phyloP scores from a whole-genome alignment of 768 basidiomycete species.

The Naematelia aurantialba region DNA sequence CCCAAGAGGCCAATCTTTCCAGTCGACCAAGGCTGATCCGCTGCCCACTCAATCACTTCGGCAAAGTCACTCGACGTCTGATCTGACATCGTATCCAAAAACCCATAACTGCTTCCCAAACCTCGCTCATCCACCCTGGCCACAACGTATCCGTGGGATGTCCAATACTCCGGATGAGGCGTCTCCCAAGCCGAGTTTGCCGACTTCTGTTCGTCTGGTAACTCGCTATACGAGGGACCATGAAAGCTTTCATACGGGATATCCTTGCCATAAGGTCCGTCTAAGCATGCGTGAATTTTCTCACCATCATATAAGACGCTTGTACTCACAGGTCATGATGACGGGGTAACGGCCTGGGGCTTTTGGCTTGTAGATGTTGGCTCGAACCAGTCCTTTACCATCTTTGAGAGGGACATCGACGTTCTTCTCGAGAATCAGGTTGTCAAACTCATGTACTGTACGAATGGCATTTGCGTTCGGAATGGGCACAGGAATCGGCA shows the following conservation, averaged over 20 bases:
- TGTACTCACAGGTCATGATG: slow-evolving; percentile 19
- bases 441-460: slow-evolving; percentile 5
- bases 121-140: slow-evolving; percentile 43
- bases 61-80: slow-evolving; percentile 38
- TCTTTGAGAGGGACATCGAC: slow-evolving; percentile 30
- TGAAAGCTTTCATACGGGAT: slow-evolving; percentile 21
- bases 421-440: slow-evolving; percentile 22
- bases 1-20: slow-evolving; percentile 41
- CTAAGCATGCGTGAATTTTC: neutral
- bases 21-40: slow-evolving; percentile 33
- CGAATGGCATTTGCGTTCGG: slow-evolving; percentile 19
- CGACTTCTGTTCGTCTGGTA: slow-evolving; percentile 32
- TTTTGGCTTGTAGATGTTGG: slow-evolving; percentile 35
- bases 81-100: slow-evolving; percentile 32
- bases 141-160: slow-evolving; percentile 36
- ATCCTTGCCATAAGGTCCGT: slow-evolving; percentile 20
- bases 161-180: slow-evolving; percentile 38
- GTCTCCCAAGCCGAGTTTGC: slow-evolving; percentile 34
- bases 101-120: slow-evolving; percentile 29
- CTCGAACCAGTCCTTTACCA: slow-evolving; percentile 25
- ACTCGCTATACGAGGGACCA: slow-evolving; percentile 24
- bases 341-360: slow-evolving; percentile 16
- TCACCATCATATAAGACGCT: neutral
- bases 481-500: slow-evolving; percentile 13
- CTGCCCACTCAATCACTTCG: slow-evolving; percentile 40